Evolutionary conservation across 352 stramenopile species (phyloP).

Genomic region (Globisporangium yorkense): DNA sequence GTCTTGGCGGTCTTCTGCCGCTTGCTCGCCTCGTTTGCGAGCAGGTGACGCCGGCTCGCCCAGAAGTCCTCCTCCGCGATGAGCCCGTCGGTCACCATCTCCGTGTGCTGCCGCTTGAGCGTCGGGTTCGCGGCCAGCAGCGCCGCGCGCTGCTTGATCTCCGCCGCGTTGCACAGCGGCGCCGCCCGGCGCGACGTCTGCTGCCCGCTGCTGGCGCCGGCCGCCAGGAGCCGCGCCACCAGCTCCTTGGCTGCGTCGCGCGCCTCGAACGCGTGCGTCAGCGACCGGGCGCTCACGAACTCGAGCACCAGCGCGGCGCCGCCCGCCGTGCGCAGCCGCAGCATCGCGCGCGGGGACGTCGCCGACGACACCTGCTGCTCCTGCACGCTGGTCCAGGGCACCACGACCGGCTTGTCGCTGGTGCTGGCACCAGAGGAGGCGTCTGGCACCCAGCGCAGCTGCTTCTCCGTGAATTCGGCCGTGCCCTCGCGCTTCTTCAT

Average conservation of each 20-base stretch:
- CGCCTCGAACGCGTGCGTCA: conserved; percentile 63
- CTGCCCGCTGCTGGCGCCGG: conserved; percentile 23
- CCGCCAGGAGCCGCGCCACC: conserved; percentile 46
- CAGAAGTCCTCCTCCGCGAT: conserved; percentile 87
- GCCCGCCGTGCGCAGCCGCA: conserved; percentile 63
- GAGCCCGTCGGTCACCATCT: conserved; percentile 85
- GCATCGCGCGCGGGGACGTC: conserved; percentile 73
- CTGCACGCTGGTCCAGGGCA: conserved; percentile 63
- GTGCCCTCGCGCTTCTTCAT: conserved; percentile 78
- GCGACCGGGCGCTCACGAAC: conserved; percentile 39
- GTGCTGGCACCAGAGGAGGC: neutral
- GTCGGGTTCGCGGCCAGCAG: conserved; percentile 65
- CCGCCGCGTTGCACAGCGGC: conserved; percentile 58
- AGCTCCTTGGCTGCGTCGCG: conserved; percentile 68
- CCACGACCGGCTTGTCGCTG: conserved; percentile 34
- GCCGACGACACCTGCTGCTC: conserved; percentile 80
- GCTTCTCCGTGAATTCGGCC: conserved; percentile 51
- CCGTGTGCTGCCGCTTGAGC: conserved; percentile 80
- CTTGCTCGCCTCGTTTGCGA: conserved; percentile 80
- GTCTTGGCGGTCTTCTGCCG: conserved; percentile 83
- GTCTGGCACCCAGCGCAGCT: conserved; percentile 53
- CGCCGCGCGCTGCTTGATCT: conserved; percentile 82
- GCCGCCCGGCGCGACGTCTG: conserved; percentile 8
- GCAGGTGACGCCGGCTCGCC: conserved; percentile 74
- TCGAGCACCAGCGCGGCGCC: conserved; percentile 58